Conservation (phyloP, 805 yeast genomes). For the Starmerella bombicola region DNA sequence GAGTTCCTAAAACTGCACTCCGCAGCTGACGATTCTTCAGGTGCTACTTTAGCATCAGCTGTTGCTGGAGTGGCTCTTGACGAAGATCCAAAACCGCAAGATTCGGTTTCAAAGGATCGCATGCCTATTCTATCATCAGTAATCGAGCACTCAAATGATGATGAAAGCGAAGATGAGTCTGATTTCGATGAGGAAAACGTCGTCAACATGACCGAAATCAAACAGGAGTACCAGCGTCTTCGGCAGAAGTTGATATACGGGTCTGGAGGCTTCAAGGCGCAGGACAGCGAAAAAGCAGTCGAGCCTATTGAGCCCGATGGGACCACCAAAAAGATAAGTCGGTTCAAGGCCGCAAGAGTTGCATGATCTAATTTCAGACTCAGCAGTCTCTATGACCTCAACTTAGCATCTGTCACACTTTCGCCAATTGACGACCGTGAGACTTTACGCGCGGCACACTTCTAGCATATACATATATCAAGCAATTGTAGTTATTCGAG, state of each 20-base stretch:
- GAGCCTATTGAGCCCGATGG: constrained; percentile 62
- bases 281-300: constrained; percentile 41
- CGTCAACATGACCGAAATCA: constrained; percentile 23
- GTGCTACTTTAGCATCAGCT: not conserved
- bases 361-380: not conserved
- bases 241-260: constrained; percentile 39
- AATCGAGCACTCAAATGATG: constrained; percentile 8
- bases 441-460: too few species aligned
- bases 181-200: constrained; percentile 5
- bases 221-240: constrained; percentile 44
- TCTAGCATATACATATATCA: too few species aligned
- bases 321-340: constrained; percentile 45
- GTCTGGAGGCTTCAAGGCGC: constrained; percentile 38
- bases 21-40: constrained; percentile 1
- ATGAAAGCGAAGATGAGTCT: constrained; percentile 1
- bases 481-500: too few species aligned
- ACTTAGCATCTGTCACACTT: too few species aligned
- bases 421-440: too few species aligned
- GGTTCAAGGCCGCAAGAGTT: constrained; percentile 48
- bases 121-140: constrained; percentile 12
- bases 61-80: not conserved
- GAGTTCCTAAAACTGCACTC: constrained; percentile 21
- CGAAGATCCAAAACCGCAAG: not conserved
- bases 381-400: too few species aligned
- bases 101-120: not conserved